Conservation (phyloP, 306 rosid genomes). For the Echinosophora koreensis region DNA sequence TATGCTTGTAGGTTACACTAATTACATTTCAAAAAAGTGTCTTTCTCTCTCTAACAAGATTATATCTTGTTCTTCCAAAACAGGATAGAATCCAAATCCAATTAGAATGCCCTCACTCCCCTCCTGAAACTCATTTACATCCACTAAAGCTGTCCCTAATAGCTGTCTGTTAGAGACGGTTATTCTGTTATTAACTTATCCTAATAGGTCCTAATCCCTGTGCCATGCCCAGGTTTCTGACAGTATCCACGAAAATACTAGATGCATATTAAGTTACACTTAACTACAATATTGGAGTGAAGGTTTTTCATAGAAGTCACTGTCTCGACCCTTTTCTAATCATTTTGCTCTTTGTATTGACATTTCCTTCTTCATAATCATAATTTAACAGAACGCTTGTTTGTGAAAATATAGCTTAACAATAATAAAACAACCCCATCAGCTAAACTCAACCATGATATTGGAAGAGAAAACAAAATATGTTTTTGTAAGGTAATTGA, state of each 20-base stretch:
- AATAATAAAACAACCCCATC: not conserved
- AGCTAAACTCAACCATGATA: not conserved
- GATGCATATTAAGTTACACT: slow-evolving; percentile 24
- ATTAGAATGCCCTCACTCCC: not conserved
- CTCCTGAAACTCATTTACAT: not conserved
- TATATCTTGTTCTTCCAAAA: no score
- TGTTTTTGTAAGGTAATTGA: slow-evolving; percentile 8
- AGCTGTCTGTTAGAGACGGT: not conserved
- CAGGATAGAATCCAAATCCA: no score
- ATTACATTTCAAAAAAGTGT: no score
- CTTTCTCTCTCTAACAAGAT: no score
- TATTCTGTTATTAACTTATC: no score
- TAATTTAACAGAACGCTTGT: slow-evolving; percentile 8
- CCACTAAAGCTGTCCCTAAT: not conserved
- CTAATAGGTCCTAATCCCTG: no score
- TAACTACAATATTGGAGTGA: slow-evolving; percentile 10
- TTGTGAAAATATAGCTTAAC: slow-evolving; percentile 12
- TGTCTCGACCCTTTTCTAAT: not conserved
- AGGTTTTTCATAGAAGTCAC: slow-evolving; percentile 4
- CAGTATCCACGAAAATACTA: not conserved
- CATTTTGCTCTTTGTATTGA: not conserved
- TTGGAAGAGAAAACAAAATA: slow-evolving; percentile 9
- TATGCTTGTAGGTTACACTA: no score
- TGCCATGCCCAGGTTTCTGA: no score
- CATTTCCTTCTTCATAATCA: slow-evolving; percentile 5